phyloP scores from a whole-genome alignment of 2,329 filamentous ascomycete genomes.

The Knufia fluminis region DNA sequence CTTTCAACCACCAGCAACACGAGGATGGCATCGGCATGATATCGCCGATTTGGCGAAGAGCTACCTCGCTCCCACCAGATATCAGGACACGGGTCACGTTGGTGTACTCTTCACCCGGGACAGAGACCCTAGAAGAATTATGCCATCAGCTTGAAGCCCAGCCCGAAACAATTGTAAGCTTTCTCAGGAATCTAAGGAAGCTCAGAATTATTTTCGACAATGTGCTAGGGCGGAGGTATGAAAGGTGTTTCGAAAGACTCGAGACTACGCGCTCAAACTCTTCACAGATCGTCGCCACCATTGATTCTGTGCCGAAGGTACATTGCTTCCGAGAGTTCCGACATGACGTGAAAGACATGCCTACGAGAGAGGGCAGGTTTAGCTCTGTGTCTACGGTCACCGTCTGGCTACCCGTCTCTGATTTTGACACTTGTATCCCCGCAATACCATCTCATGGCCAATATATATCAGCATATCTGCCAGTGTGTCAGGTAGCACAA shows the following conservation, averaged over 20 bases:
- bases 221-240: neutral
- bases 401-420: slow-evolving; percentile 11
- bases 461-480: slow-evolving; percentile 14
- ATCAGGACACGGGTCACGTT: slow-evolving; percentile 12
- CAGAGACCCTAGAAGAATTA: slow-evolving; percentile 4
- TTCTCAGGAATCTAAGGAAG: slow-evolving; percentile 12
- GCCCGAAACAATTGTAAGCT: slow-evolving; percentile 11
- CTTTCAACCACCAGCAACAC: slow-evolving; percentile 15
- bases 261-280: neutral
- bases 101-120: slow-evolving; percentile 6
- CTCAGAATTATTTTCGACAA: slow-evolving; percentile 8
- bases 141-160: slow-evolving; percentile 11
- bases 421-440: slow-evolving; percentile 4
- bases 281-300: slow-evolving; percentile 8
- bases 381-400: slow-evolving; percentile 8
- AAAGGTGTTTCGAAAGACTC: slow-evolving; percentile 10
- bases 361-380: slow-evolving; percentile 1
- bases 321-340: slow-evolving; percentile 8
- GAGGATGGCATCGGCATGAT: slow-evolving; percentile 17
- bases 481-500: slow-evolving; percentile 10
- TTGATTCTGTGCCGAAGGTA: slow-evolving; percentile 7
- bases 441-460: slow-evolving; percentile 7
- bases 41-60: slow-evolving; percentile 9
- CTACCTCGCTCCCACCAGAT: slow-evolving; percentile 5
- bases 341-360: slow-evolving; percentile 8